Evolutionary conservation across 345 rosid genomes (phyloP), one percentile per base, ranked within the genome.

Genomic region (Iberis pinnata): DNA sequence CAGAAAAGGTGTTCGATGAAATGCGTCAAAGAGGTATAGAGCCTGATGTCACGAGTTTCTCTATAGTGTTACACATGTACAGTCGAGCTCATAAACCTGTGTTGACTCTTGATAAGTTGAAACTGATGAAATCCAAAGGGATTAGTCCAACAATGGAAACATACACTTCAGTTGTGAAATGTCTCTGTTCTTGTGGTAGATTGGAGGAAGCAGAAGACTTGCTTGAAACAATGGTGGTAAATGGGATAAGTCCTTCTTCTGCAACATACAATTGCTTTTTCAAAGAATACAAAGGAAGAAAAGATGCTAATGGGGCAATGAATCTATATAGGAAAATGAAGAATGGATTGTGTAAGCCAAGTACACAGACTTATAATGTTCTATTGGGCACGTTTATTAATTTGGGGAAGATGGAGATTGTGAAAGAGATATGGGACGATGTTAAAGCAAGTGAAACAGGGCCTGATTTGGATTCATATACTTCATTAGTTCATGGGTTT

Each of bases 401-500:
- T 67, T 48, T 84, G 69, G 72, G 72, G 60, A 71, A 70, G 27
- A 66, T 89, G 69, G 83, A 77, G 12, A 57, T 69, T 7, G 81
- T 72, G 25, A 66, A 65, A 24, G 85, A 84, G 74, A 73, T 89
- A 6, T 86, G 97, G 96, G 70, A 69, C 40, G 95, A 89, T 63
- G 57, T 89, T 53, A 72, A 79, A 63, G 75, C 10, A 37, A 77
- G 69, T 16, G 76, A 71, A 6, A 44, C 61, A 0, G 65, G 70
- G 43, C 95, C 89, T 0, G 92, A 90, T 73, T 78, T 90, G 72
- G 92, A 90, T 71, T 82, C 96, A 0, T 84, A 84, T 51, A 84
- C 96, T 7, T 24, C 72, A 38, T 60, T 86, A 76, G 72, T 86
- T 53, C 89, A 79, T 55, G 88, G 80, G 24, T 43, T 87, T 45